phyloP scores from a whole-genome alignment of 202 grass and related monocot genomes.

The Brachypodium distachyon region DNA sequence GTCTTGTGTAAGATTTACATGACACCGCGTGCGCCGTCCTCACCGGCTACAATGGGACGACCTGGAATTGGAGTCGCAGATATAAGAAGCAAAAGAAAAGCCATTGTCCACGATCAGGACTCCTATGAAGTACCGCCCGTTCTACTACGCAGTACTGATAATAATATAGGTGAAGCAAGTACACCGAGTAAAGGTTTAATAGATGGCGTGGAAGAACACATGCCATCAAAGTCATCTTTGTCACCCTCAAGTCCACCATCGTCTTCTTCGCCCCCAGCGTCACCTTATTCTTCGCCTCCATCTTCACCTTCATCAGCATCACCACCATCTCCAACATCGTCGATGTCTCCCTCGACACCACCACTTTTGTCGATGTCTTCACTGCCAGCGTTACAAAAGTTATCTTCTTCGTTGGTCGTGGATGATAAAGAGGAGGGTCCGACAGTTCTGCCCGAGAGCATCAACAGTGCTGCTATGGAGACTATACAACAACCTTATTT shows the following conservation, averaged over 20 bases:
- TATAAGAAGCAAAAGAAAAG: not conserved
- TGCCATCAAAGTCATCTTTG: not conserved
- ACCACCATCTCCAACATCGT: not conserved
- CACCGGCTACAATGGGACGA: not conserved
- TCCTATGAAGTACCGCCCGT: not conserved
- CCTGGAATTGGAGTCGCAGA: not conserved
- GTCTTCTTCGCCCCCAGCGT: not conserved
- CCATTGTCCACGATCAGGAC: not conserved
- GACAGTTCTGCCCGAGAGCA: not conserved
- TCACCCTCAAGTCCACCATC: not conserved
- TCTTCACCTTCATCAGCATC: not conserved
- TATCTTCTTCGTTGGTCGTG: not conserved
- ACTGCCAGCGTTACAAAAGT: not conserved
- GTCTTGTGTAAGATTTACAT: slow-evolving; percentile 5
- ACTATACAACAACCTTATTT: not conserved
- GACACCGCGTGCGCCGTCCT: not conserved
- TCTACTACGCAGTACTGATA: not conserved
- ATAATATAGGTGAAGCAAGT: not conserved
- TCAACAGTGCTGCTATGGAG: not conserved
- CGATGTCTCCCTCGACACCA: not conserved
- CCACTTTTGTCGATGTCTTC: not conserved
- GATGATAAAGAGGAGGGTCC: not conserved
- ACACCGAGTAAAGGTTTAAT: not conserved
- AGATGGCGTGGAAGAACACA: not conserved
- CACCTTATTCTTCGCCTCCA: not conserved